These are phyloP conservation scores for Gossypium schwendimanii DNA, from an alignment of 441 rosid genomes.

Conservation along the genomic window DNA sequence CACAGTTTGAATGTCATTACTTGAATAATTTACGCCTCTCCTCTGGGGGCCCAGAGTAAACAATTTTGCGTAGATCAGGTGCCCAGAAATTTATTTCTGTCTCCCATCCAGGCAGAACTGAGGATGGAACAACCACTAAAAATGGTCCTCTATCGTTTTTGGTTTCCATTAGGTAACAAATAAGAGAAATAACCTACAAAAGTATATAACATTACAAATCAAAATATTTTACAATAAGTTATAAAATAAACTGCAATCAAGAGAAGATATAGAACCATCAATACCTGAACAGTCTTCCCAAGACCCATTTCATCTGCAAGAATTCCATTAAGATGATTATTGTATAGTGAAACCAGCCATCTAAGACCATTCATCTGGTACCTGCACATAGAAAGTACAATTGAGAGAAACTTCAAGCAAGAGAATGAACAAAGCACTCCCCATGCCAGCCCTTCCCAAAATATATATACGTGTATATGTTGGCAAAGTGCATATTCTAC, in stretches of 20 bases:
- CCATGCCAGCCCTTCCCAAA: not conserved
- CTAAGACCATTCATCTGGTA: constrained; percentile 94
- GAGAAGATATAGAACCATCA: constrained; percentile 1
- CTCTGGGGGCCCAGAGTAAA: constrained; percentile 85
- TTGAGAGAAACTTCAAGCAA: constrained; percentile 13
- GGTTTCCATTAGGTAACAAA: constrained; percentile 89
- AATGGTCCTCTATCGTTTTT: constrained; percentile 96
- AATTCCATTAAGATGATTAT: constrained; percentile 88
- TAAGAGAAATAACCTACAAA: constrained; percentile 75
- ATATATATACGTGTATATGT: not conserved
- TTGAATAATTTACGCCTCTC: constrained; percentile 85
- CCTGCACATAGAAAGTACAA: constrained; percentile 40
- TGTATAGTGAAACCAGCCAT: constrained; percentile 88
- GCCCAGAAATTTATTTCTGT: constrained; percentile 82
- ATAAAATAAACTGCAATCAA: constrained; percentile 1
- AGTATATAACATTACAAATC: constrained; percentile 1
- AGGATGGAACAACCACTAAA: constrained; percentile 92
- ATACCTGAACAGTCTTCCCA: constrained; percentile 95
- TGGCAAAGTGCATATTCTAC: constrained; percentile 26
- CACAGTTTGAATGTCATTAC: constrained; percentile 35
- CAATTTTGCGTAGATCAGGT: constrained; percentile 64
- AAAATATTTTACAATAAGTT: not conserved
- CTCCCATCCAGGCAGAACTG: constrained; percentile 93
- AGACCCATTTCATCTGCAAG: constrained; percentile 99
- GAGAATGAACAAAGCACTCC: not conserved